Evolutionary conservation across 306 rosid species (phyloP).

Genomic region (Vigna trinervia): DNA sequence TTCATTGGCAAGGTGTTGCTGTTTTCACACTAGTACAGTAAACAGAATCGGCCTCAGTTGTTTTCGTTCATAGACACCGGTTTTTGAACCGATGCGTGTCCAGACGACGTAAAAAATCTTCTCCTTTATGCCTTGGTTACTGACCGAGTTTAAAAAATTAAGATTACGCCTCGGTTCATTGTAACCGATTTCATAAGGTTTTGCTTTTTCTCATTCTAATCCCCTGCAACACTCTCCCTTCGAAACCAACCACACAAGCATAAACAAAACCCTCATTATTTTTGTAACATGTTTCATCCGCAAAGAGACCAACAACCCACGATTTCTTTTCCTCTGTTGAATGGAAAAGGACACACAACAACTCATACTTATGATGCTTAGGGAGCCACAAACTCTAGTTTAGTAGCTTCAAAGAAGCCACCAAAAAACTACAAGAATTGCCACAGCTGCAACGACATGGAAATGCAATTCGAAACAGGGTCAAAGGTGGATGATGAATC

Average conservation of each 20-base stretch:
- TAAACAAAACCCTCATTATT: too few relatives aligned
- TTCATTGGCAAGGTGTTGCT: too few relatives aligned
- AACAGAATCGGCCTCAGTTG: too few relatives aligned
- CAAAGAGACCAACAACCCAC: constrained; percentile 46
- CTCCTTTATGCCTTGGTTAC: too few relatives aligned
- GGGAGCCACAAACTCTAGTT: constrained; percentile 41
- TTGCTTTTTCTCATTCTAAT: neutral
- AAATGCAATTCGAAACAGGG: constrained; percentile 17
- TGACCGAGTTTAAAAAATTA: too few relatives aligned
- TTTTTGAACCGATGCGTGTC: too few relatives aligned
- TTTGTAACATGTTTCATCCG: constrained; percentile 45
- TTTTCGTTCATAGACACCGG: too few relatives aligned
- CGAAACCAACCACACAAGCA: constrained; percentile 8
- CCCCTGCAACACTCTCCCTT: constrained; percentile 41
- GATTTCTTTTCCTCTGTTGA: constrained; percentile 48
- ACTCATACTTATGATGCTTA: constrained; percentile 24
- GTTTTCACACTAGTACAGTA: too few relatives aligned
- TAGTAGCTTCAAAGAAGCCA: constrained; percentile 41
- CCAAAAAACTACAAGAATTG: constrained; percentile 33
- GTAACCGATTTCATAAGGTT: too few relatives aligned
- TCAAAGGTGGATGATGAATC: constrained; percentile 37
- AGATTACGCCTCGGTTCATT: too few relatives aligned
- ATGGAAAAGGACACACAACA: neutral
- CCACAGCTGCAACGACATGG: constrained; percentile 39
- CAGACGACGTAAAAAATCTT: too few relatives aligned